A percentile compares a stretch with the other conserved stretches of the same genome.
phyloP scores from a whole-genome alignment of 176 grass and related monocot genomes.

The Elymus sibiricus region DNA sequence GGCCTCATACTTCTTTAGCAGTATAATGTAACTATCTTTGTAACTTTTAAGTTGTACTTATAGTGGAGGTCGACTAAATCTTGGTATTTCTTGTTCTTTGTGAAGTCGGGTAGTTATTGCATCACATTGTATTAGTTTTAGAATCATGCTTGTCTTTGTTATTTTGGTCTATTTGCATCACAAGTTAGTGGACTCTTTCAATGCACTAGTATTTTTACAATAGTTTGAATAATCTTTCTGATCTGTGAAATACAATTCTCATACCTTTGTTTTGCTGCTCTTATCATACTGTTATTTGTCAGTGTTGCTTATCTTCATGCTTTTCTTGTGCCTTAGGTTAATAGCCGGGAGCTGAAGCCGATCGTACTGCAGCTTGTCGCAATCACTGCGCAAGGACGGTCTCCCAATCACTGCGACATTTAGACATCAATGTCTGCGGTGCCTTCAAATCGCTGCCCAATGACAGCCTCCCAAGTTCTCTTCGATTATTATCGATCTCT shows the following conservation, averaged over 20 bases:
- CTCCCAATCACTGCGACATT: not conserved
- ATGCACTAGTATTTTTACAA: not conserved
- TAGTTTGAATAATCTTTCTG: not conserved
- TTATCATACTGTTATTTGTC: not conserved
- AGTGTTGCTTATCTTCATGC: conserved; percentile 27
- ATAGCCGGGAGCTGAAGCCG: conserved; percentile 56
- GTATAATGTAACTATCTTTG: not conserved
- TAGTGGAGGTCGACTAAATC: not conserved
- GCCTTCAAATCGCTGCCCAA: no score
- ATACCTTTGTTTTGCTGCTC: not conserved
- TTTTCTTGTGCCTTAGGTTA: conserved; percentile 39
- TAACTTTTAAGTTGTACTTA: not conserved
- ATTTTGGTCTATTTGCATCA: not conserved
- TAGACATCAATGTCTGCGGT: not conserved
- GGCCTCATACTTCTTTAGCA: not conserved
- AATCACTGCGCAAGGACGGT: not conserved
- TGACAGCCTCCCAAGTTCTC: no score
- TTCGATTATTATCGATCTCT: no score
- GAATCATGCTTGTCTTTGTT: conserved; percentile 8
- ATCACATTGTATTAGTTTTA: not conserved
- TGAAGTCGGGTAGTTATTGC: not conserved
- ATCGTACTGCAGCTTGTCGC: no score
- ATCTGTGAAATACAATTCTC: not conserved
- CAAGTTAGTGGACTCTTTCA: not conserved
- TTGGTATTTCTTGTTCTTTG: conserved; percentile 8